Evolutionary conservation across 441 rosid genomes (phyloP).

Genomic region (Codiaeum variegatum): DNA sequence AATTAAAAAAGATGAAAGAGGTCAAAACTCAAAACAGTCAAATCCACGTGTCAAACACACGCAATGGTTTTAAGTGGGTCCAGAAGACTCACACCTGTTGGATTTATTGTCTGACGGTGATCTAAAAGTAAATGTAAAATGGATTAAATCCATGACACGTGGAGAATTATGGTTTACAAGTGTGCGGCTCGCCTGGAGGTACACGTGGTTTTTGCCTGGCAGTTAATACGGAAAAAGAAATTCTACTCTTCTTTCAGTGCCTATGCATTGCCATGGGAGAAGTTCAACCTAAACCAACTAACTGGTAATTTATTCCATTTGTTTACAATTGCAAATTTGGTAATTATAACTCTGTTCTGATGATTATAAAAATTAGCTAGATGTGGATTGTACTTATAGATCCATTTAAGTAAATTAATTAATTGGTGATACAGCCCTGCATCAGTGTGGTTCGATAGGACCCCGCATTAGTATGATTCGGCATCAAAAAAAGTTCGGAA

Average conservation of each 20-base stretch:
- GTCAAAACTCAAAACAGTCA: too few species aligned
- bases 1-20: too few species aligned
- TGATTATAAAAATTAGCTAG: too few species aligned
- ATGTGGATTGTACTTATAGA: too few species aligned
- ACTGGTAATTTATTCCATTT: not conserved
- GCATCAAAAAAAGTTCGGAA: too few species aligned
- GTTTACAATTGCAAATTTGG: not conserved
- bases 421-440: too few species aligned
- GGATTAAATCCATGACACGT: not conserved
- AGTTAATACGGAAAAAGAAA: not conserved
- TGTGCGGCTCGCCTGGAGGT: slow-evolving; percentile 1
- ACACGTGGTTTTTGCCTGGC: not conserved
- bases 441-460: too few species aligned
- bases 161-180: not conserved
- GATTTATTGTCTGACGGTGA: not conserved
- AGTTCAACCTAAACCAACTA: not conserved
- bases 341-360: too few species aligned
- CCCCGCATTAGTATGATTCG: too few species aligned
- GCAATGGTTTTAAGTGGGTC: not conserved
- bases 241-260: too few species aligned
- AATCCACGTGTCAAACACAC: not conserved
- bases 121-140: not conserved
- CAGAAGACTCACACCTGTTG: not conserved
- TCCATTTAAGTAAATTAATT: too few species aligned
- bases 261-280: not conserved